Evolutionary conservation across 2,329 filamentous ascomycete species (phyloP).

Genomic region (Aspergillus costaricaensis): DNA sequence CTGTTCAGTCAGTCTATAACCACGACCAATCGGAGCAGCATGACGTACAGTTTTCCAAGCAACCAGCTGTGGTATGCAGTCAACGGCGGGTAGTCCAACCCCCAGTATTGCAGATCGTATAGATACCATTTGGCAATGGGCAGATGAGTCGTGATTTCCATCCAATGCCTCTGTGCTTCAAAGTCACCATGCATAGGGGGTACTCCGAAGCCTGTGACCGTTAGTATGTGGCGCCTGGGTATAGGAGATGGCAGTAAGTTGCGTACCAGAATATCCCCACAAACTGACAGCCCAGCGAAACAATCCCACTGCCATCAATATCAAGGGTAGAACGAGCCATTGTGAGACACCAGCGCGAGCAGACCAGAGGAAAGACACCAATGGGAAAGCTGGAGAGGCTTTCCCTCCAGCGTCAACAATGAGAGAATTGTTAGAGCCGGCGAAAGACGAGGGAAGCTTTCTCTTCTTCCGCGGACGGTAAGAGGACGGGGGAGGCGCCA

Average conservation of each 20-base stretch:
- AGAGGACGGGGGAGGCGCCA: constrained; percentile 36
- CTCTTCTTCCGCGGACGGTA: constrained; percentile 51
- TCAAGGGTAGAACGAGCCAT: constrained; percentile 87
- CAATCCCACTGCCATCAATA: constrained; percentile 85
- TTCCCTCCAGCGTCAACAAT: constrained; percentile 48
- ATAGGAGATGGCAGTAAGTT: background rate
- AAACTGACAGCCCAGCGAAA: constrained; percentile 91
- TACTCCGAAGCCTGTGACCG: constrained; percentile 64
- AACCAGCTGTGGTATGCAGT: constrained; percentile 98
- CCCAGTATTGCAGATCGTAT: constrained; percentile 96
- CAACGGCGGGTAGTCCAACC: constrained; percentile 93
- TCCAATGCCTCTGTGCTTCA: constrained; percentile 97
- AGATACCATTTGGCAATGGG: constrained; percentile 97
- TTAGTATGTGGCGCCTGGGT: background rate
- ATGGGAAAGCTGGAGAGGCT: constrained; percentile 73
- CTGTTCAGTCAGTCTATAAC: constrained; percentile 38
- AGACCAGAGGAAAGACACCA: constrained; percentile 93
- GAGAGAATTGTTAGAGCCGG: constrained; percentile 45
- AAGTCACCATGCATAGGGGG: constrained; percentile 97
- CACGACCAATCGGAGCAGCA: constrained; percentile 11
- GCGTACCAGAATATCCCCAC: constrained; percentile 89
- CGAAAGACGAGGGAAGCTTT: constrained; percentile 35
- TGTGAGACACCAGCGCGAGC: constrained; percentile 77
- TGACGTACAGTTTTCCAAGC: constrained; percentile 73
- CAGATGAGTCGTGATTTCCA: constrained; percentile 89